Conservation (phyloP, 257 asterid genomes). For the Scutellaria baicalensis region DNA sequence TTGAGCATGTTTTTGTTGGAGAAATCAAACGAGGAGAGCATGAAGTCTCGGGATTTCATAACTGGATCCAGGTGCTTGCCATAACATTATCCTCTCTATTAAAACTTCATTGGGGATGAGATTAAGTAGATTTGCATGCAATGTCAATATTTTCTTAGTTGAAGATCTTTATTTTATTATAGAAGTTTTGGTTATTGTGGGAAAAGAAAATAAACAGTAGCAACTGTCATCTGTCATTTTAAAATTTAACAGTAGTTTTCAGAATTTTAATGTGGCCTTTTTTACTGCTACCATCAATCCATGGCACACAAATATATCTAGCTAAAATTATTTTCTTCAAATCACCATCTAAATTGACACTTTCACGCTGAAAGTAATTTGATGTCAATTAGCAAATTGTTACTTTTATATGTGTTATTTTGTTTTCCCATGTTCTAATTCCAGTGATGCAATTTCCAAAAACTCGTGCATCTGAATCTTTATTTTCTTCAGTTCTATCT, state of each 20-base stretch:
- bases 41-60: conserved; percentile 88
- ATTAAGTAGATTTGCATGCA: background rate
- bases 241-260: background rate
- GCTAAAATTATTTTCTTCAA: background rate
- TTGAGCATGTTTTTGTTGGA: conserved; percentile 98
- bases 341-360: background rate
- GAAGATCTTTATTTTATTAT: background rate
- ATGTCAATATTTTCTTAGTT: background rate
- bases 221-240: background rate
- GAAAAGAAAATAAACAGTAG: background rate
- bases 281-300: background rate
- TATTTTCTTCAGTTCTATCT: conserved; percentile 66
- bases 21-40: conserved; percentile 86
- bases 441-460: background rate
- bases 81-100: background rate
- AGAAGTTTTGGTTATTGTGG: background rate
- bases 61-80: conserved; percentile 88
- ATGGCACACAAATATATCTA: background rate
- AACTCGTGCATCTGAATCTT: conserved; percentile 6
- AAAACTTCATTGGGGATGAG: background rate
- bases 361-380: background rate
- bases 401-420: background rate
- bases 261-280: background rate
- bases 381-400: background rate
- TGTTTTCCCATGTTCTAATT: background rate